phyloP scores from a whole-genome alignment of 2,329 filamentous ascomycete species.

The Sphaceloma murrayae region DNA sequence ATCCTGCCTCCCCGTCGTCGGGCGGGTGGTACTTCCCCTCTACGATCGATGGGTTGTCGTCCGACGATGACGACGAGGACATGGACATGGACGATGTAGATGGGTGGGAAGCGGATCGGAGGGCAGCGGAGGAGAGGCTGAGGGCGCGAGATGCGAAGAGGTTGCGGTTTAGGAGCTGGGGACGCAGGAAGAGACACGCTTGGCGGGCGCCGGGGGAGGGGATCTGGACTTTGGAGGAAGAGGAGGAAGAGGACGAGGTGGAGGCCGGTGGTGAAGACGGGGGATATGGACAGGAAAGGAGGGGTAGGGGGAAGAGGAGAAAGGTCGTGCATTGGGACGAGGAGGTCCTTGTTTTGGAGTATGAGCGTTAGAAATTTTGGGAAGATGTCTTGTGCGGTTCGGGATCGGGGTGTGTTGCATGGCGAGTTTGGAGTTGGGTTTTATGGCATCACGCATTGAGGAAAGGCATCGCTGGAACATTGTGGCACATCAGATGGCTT shows the following conservation, averaged over 20 bases:
- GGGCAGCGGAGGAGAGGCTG: constrained; percentile 14
- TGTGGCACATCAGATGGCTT: too few species aligned
- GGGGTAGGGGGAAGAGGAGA: constrained; percentile 4
- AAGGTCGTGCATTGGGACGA: constrained; percentile 14
- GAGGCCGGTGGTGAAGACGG: not conserved
- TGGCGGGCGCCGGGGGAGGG: constrained; percentile 35
- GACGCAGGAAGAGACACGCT: constrained; percentile 33
- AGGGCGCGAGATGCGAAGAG: constrained; percentile 10
- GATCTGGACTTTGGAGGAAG: constrained; percentile 35
- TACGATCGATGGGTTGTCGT: constrained; percentile 5
- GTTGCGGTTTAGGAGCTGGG: constrained; percentile 23
- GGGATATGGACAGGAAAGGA: not conserved
- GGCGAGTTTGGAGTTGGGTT: too few species aligned
- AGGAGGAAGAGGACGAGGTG: constrained; percentile 31
- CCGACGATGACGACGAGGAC: constrained; percentile 17
- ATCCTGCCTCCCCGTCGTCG: not conserved
- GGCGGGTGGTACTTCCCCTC: constrained; percentile 14
- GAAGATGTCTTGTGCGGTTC: too few species aligned
- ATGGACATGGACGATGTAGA: constrained; percentile 16
- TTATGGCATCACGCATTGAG: too few species aligned
- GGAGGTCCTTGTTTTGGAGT: constrained; percentile 13
- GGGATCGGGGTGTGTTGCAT: too few species aligned
- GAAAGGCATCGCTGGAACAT: too few species aligned
- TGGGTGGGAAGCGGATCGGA: constrained; percentile 27
- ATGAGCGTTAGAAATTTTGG: constrained; percentile 14